A percentile compares a stretch with the other conserved stretches of the same genome.
Conservation (phyloP, 305 asterid species). For the Fraxinus platypoda region DNA sequence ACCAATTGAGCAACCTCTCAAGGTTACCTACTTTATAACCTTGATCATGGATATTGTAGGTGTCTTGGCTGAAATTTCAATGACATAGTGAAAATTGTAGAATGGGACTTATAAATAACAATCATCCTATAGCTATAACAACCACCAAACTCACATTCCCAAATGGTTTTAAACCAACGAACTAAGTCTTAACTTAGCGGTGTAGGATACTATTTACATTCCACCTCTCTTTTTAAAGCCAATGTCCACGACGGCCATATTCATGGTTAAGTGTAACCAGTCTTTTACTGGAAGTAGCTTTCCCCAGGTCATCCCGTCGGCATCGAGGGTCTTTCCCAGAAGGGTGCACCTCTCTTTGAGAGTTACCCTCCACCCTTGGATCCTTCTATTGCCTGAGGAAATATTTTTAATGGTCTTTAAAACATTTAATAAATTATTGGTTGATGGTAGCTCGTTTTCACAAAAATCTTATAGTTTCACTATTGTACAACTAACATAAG, state of each 20-base stretch:
- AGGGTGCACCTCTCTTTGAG: background rate
- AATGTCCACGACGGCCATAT: background rate
- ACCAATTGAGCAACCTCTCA: too few relatives aligned
- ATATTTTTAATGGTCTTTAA: background rate
- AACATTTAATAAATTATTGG: background rate
- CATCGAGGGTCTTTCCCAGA: background rate
- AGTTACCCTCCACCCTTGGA: background rate
- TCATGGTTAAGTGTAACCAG: background rate
- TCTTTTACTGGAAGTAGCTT: background rate
- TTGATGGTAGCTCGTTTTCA: background rate
- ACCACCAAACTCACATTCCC: background rate
- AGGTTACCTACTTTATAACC: background rate
- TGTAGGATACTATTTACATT: background rate
- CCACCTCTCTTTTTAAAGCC: background rate
- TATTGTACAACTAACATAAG: background rate
- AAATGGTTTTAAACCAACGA: background rate
- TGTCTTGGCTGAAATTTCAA: too few relatives aligned
- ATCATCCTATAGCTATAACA: background rate
- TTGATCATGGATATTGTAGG: background rate
- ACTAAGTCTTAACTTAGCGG: background rate
- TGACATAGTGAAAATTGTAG: background rate
- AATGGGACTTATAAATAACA: background rate
- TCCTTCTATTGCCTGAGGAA: background rate
- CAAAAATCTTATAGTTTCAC: background rate
- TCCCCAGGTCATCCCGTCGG: background rate